Evolutionary conservation across 169 alveolate genomes (phyloP), one percentile per base, ranked within the genome.

Genomic region (Cryptosporidium parvum): DNA sequence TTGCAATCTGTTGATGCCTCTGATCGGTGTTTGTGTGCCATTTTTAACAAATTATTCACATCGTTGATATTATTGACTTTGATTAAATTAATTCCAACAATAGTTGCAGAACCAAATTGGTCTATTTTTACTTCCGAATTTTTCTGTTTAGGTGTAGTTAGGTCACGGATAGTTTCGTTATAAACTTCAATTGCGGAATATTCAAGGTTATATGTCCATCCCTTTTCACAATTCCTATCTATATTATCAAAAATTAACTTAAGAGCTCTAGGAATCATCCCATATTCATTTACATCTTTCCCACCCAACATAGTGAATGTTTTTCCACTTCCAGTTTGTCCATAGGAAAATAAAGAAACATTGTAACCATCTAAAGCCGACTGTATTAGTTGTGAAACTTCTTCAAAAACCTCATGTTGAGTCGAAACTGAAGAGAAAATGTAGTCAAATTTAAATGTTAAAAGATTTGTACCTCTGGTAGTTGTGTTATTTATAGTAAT

Each of bases 241-340:
- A 91, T 85, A 59, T 75, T 39, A 3, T 65, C 75, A 92, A 95
- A 95, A 44, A 95, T 91, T 86, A 91, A 85, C 62, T 93, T 94
- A 14, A 95, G 93, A 10, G 97, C 93, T 39, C 96, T 93, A 29
- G 96, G 96, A 21, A 96, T 91, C n/a, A 96, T 91, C 45, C 98
- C 98, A 58, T 84, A 80, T 18, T 93, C 85, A 29, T 91, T 94
- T 29, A 86, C 91, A 39, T 84, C 71, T 16, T 72, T 53, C 16
- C 91, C 91, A 42, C 97, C 97, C 65, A 93, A 91, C 97, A 95
- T 95, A 18, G 97, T 93, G 73, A 70, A 94, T 4, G 97, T 95
- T 70, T 95, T 95, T 29, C 97, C 97, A 29, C 95, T 91, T 7
- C 97, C 97, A 39, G 97, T 95, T 91, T 95, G 95, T 0, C 97